Evolutionary conservation across 177 flowering plant species (phyloP), one percentile per base, ranked within the genome.

Genomic region (Vitis hybrid): DNA sequence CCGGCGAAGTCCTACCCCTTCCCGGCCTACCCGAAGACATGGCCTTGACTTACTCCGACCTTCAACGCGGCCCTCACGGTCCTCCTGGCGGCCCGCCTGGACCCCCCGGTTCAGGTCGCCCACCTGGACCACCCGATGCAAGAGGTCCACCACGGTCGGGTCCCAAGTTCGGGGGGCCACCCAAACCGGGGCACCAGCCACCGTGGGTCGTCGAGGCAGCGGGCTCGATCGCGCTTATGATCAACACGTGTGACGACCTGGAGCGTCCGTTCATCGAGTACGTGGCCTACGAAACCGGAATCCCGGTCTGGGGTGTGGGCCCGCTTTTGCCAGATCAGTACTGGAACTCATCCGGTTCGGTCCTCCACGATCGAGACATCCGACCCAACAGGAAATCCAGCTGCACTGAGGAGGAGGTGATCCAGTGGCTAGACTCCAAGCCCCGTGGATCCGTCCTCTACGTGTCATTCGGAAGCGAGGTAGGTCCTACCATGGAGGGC

Each of bases 281-380:
- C 74, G 7, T 89, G 1, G 74, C 81, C 0, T 52, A 57, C 10
- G 72, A 76, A 51, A 72, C 70, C 0, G 80, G 75, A 2, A 82
- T 76, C 49, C 86, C 87, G 30, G 87, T 86, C 1, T 83, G 80
- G 78, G 85, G 90, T 2, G 85, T 89, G 10, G 91, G 94, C 4
- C 94, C 91, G 2, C 76, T 89, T 3, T 64, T 86, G 66, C 91
- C 94, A 0, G 82, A 77, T 2, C 69, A 75, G 56, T 89, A 73
- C 48, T 89, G 89, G 88, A 70, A 60, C 1, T 79, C 88, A 1
- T 27, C 66, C 48, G 84, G 69, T n/a, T 77, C 81, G 1, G 6
- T 78, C 1, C 57, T 87, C 13, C 89, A 70, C 19, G 89, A 87
- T 32, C 67, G 73, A 4, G 82, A 81, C 1, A 48, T 77, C 21